Percentiles rank a stretch among this genome's conserved stretches.
Evolutionary conservation across 371 early-diverging fungal genomes (phyloP).

Genomic region (Zopfochytrium polystomum): DNA sequence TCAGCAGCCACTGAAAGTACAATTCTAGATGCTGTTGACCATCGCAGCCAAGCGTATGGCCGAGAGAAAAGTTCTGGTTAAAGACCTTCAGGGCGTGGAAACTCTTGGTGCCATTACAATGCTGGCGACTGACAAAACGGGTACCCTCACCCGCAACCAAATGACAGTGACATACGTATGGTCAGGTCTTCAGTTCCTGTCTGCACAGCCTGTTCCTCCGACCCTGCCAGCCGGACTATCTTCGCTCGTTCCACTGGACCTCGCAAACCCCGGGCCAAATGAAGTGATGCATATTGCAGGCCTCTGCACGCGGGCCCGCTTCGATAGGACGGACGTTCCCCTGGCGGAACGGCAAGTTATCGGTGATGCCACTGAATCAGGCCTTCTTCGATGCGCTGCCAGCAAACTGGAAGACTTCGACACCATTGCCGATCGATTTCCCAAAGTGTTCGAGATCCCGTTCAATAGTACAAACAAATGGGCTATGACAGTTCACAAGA

Average conservation of each 20-base stretch:
- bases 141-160: conserved; percentile 50
- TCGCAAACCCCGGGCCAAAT: conserved; percentile 31
- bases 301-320: conserved; percentile 63
- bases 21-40: conserved; percentile 48
- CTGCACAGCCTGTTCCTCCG: no score
- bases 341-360: conserved; percentile 22
- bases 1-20: no score
- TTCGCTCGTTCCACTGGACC: conserved; percentile 5
- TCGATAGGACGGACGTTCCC: conserved; percentile 25
- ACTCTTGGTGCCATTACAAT: conserved; percentile 54
- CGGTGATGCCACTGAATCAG: conserved; percentile 58
- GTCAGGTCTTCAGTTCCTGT: conserved; percentile 35
- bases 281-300: conserved; percentile 68
- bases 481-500: conserved; percentile 50
- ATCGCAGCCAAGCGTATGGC: conserved; percentile 52
- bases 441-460: conserved; percentile 54
- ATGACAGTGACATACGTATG: conserved; percentile 48
- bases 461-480: conserved; percentile 49
- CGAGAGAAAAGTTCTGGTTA: conserved; percentile 45
- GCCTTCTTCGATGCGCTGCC: conserved; percentile 48
- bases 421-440: conserved; percentile 39
- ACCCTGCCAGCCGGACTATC: no score
- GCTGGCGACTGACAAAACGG: conserved; percentile 58
- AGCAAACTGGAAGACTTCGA: conserved; percentile 41
- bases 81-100: conserved; percentile 56